A percentile compares a stretch with the other conserved stretches of the same genome.
Conservation (phyloP, 1,284 basidiomycete species). For the Ganoderma resinaceum region DNA sequence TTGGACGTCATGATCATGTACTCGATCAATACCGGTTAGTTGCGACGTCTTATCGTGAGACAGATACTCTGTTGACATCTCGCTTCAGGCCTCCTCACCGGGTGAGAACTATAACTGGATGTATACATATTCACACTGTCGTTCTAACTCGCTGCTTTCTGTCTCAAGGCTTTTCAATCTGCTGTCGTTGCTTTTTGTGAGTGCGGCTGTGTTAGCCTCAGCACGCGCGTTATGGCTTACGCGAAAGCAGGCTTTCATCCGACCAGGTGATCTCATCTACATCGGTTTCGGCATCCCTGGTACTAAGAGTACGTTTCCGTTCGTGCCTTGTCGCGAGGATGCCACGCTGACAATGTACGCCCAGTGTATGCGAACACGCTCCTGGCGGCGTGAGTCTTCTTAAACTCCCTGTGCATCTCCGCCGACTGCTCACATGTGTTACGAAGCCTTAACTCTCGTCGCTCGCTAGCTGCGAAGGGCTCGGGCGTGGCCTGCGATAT, state of each 20-base stretch:
- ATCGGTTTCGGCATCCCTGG: neutral
- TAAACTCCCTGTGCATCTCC: no score
- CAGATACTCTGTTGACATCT: no score
- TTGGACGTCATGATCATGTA: no score
- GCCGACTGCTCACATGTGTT: neutral
- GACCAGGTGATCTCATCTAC: conserved; percentile 8
- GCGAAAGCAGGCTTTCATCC: neutral
- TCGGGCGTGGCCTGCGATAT: conserved; percentile 1
- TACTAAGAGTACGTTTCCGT: neutral
- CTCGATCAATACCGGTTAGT: no score
- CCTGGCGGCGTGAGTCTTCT: no score
- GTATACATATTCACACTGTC: no score
- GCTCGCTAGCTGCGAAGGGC: neutral
- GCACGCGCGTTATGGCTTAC: neutral
- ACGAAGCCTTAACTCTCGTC: conserved; percentile 5
- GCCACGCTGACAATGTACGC: neutral
- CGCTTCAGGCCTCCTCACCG: neutral
- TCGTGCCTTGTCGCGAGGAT: neutral
- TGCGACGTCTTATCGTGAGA: no score
- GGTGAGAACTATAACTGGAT: no score
- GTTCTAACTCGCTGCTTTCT: neutral
- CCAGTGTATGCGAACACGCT: conserved; percentile 13
- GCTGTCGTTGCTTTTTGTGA: neutral
- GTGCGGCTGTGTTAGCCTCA: neutral
- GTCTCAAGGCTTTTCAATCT: neutral